Conservation (phyloP, 805 yeast species). For the Vanderwaltozyma verrucispora region DNA sequence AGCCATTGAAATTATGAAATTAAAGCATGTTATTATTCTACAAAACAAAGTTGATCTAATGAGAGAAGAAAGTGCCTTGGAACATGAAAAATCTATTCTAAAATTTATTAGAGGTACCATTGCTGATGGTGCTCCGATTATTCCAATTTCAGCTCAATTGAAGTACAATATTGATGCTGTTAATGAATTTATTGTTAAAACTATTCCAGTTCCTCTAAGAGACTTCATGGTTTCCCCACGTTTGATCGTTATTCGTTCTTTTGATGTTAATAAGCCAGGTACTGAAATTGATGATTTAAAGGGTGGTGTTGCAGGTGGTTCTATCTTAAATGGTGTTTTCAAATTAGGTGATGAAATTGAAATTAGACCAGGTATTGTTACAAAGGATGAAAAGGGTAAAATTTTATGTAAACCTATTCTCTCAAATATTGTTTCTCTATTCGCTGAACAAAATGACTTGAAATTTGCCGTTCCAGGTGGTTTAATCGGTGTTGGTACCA, state of each 20-base stretch:
- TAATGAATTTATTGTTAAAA: slow-evolving; percentile 88
- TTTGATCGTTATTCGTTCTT: slow-evolving; percentile 93
- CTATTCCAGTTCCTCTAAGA: slow-evolving; percentile 90
- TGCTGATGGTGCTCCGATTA: slow-evolving; percentile 98
- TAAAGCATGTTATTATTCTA: slow-evolving; percentile 88
- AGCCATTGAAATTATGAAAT: slow-evolving; percentile 99
- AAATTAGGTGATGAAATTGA: slow-evolving; percentile 97
- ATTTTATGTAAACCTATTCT: slow-evolving; percentile 94
- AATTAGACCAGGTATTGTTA: slow-evolving; percentile 97
- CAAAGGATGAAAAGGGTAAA: slow-evolving; percentile 79
- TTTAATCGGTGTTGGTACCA: slow-evolving; percentile 97
- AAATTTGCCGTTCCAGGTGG: slow-evolving; percentile 99
- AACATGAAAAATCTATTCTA: slow-evolving; percentile 87
- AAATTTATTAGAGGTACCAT: slow-evolving; percentile 94
- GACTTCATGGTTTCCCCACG: slow-evolving; percentile 92
- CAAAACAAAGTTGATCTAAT: slow-evolving; percentile 98
- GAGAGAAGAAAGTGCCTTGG: slow-evolving; percentile 94
- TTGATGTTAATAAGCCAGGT: slow-evolving; percentile 98
- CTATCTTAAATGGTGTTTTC: slow-evolving; percentile 93
- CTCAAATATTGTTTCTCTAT: slow-evolving; percentile 85
- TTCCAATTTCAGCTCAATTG: slow-evolving; percentile 97
- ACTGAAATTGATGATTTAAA: slow-evolving; percentile 91
- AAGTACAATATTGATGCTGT: slow-evolving; percentile 98
- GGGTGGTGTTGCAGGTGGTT: slow-evolving; percentile 99
- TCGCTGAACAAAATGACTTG: slow-evolving; percentile 95